Evolutionary conservation across 805 yeast genomes (phyloP).

Genomic region (Hanseniaspora lindneri): DNA sequence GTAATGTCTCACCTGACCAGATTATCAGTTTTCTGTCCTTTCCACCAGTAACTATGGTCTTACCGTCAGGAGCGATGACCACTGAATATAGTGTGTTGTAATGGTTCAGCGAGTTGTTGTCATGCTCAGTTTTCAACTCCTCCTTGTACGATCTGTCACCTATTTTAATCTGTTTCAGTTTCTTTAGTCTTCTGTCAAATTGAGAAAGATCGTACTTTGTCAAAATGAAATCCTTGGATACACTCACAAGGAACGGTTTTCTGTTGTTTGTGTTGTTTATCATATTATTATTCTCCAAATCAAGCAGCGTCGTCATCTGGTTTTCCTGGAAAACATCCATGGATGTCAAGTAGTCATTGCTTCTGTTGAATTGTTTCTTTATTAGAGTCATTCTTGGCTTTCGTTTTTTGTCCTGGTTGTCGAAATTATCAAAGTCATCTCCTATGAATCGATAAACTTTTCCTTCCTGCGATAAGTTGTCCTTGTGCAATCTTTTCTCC

Average conservation of each 20-base stretch:
- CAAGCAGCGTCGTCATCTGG: constrained; percentile 10
- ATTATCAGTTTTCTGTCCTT: constrained; percentile 66
- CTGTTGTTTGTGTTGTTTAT: constrained; percentile 36
- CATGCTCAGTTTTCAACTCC: constrained; percentile 28
- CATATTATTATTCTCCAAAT: constrained; percentile 9
- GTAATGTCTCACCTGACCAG: constrained; percentile 72
- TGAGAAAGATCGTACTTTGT: constrained; percentile 66
- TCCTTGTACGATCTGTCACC: constrained; percentile 44
- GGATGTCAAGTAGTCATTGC: constrained; percentile 20
- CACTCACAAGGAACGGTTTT: constrained; percentile 56
- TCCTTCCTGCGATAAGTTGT: constrained; percentile 85
- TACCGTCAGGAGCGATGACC: constrained; percentile 80
- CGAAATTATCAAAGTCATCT: constrained; percentile 30
- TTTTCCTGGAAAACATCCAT: constrained; percentile 15
- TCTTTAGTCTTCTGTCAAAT: constrained; percentile 46
- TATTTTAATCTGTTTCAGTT: constrained; percentile 46
- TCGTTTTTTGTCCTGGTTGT: constrained; percentile 31
- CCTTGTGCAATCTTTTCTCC: constrained; percentile 66
- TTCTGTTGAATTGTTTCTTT: constrained; percentile 33
- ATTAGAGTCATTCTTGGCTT: constrained; percentile 43
- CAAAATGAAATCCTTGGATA: constrained; percentile 68
- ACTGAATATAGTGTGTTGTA: constrained; percentile 62
- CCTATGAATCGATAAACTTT: constrained; percentile 60
- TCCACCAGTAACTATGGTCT: constrained; percentile 83
- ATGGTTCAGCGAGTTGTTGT: constrained; percentile 58